Conservation (phyloP, 805 yeast genomes). For the Teunomyces gatunensis region DNA sequence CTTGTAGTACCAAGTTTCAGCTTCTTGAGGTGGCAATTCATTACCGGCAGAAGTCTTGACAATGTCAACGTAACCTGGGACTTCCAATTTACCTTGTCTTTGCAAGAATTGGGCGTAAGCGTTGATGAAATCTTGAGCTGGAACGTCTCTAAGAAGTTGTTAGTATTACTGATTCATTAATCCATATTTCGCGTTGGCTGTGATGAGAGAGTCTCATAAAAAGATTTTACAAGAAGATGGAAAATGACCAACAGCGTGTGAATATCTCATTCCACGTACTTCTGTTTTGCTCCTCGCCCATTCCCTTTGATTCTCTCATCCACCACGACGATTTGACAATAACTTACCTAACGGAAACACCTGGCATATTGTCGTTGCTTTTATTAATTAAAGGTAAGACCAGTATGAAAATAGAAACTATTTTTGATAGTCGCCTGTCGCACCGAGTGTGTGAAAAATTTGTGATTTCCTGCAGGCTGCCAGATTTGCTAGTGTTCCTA, state of each 20-base stretch:
- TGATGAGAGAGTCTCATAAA: not conserved
- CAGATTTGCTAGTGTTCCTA: not conserved
- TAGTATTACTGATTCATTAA: slow-evolving; percentile 24
- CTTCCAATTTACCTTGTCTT: slow-evolving; percentile 99
- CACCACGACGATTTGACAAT: slow-evolving; percentile 22
- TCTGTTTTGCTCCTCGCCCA: not conserved
- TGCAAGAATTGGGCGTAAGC: slow-evolving; percentile 99
- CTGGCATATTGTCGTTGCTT: slow-evolving; percentile 71
- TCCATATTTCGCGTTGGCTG: not conserved
- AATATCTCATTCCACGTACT: slow-evolving; percentile 4
- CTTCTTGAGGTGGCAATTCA: slow-evolving; percentile 99
- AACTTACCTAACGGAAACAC: slow-evolving; percentile 97
- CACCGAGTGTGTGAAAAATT: slow-evolving; percentile 21
- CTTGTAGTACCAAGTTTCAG: slow-evolving; percentile 99
- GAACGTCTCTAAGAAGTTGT: slow-evolving; percentile 85
- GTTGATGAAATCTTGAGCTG: slow-evolving; percentile 99
- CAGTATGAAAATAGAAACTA: not conserved
- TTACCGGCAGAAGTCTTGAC: slow-evolving; percentile 99
- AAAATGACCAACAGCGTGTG: slow-evolving; percentile 3
- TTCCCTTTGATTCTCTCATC: slow-evolving; percentile 14
- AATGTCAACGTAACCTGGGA: slow-evolving; percentile 99
- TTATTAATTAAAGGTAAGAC: slow-evolving; percentile 14
- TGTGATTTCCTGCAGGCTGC: slow-evolving; percentile 1
- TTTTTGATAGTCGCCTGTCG: slow-evolving; percentile 20
- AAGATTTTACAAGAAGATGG: not conserved